A percentile compares a stretch with the other conserved stretches of the same genome.
phyloP scores from a whole-genome alignment of 202 grass and related monocot species.

The Carex arenaria region DNA sequence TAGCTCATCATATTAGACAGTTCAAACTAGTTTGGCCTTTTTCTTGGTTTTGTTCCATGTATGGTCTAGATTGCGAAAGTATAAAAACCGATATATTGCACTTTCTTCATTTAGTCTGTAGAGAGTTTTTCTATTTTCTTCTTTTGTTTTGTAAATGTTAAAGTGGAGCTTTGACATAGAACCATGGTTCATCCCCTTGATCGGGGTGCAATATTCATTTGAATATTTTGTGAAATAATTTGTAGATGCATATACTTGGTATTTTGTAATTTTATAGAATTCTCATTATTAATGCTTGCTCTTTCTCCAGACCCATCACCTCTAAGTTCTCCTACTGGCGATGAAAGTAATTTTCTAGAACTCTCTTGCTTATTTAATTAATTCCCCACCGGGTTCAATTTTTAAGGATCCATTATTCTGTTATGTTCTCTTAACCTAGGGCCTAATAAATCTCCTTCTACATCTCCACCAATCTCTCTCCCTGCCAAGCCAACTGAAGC shows the following conservation, averaged over 20 bases:
- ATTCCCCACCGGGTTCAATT: not conserved
- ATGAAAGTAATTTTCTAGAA: constrained; percentile 42
- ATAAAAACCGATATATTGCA: not conserved
- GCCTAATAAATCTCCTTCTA: constrained; percentile 43
- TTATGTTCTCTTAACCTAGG: constrained; percentile 32
- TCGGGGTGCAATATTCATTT: constrained; percentile 33
- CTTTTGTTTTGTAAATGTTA: not conserved
- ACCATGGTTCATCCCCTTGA: constrained; percentile 38
- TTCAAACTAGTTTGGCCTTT: not conserved
- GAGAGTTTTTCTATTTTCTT: constrained; percentile 1
- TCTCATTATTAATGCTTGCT: constrained; percentile 4
- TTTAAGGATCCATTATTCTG: constrained; percentile 4
- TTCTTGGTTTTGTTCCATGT: not conserved
- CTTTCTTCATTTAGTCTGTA: not conserved
- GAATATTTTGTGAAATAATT: constrained; percentile 16
- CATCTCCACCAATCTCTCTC: constrained; percentile 48
- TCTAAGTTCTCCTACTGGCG: constrained; percentile 25
- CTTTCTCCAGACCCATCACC: constrained; percentile 40
- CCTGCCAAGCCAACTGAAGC: constrained; percentile 38
- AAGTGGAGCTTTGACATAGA: constrained; percentile 35
- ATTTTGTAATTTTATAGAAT: constrained; percentile 16
- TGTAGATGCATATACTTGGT: constrained; percentile 11
- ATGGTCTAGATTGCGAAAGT: not conserved
- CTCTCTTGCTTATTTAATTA: constrained; percentile 19
- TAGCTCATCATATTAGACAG: not conserved